Evolutionary conservation across 2,329 filamentous ascomycete genomes (phyloP).

Genomic region (Metarhizium brunneum): DNA sequence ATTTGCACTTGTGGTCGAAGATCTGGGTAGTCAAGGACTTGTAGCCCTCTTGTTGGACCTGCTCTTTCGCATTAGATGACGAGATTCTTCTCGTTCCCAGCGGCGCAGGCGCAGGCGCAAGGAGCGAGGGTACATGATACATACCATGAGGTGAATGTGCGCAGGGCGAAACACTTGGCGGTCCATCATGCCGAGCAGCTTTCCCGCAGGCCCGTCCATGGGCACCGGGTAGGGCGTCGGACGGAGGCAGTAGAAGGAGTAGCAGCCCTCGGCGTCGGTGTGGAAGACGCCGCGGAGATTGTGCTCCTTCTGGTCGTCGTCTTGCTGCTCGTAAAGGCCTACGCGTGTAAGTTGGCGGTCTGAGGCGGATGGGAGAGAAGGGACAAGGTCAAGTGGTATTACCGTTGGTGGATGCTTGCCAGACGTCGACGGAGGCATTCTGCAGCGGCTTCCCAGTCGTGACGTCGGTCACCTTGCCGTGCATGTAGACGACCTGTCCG

Average conservation of each 20-base stretch:
- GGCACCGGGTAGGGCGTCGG: slow-evolving; percentile 48
- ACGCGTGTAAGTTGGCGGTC: not conserved
- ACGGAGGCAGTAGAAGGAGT: slow-evolving; percentile 51
- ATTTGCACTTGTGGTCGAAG: slow-evolving; percentile 58
- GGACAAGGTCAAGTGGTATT: slow-evolving; percentile 9
- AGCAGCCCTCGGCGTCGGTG: slow-evolving; percentile 56
- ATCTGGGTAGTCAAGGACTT: slow-evolving; percentile 65
- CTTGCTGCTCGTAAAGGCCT: slow-evolving; percentile 62
- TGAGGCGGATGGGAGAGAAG: not conserved
- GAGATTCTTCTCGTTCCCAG: no score
- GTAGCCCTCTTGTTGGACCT: slow-evolving; percentile 45
- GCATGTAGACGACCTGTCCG: slow-evolving; percentile 50
- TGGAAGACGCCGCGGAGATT: slow-evolving; percentile 66
- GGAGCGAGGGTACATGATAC: not conserved
- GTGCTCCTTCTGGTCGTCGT: slow-evolving; percentile 58
- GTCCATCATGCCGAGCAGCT: slow-evolving; percentile 43
- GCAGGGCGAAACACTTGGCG: slow-evolving; percentile 48
- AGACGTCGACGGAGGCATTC: slow-evolving; percentile 62
- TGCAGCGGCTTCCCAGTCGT: slow-evolving; percentile 54
- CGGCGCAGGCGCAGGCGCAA: no score
- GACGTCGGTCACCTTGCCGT: slow-evolving; percentile 49
- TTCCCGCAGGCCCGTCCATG: slow-evolving; percentile 42
- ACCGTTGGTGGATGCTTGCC: slow-evolving; percentile 70
- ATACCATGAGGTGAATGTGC: slow-evolving; percentile 50
- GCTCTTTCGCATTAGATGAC: not conserved